Conservation (phyloP, 306 rosid species). For the Oemleria cerasiformis region DNA sequence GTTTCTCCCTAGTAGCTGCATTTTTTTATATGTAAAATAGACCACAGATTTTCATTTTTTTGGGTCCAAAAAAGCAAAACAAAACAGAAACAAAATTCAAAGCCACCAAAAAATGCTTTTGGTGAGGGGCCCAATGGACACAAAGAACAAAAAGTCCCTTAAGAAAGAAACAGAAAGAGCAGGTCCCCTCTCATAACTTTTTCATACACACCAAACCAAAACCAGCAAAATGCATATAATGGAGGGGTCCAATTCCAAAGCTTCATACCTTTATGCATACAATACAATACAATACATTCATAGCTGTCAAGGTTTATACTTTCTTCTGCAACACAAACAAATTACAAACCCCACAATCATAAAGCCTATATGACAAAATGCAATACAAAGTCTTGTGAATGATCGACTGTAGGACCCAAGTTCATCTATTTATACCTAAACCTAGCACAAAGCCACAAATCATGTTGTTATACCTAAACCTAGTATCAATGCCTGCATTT, state of each 20-base stretch:
- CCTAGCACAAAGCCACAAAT: background rate
- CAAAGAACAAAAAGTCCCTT: slow-evolving; percentile 10
- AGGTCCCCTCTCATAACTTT: slow-evolving; percentile 4
- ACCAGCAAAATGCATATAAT: background rate
- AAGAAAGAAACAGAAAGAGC: slow-evolving; percentile 17
- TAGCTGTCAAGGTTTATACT: slow-evolving; percentile 18
- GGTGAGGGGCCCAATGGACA: slow-evolving; percentile 8
- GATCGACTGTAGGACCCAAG: slow-evolving; percentile 19
- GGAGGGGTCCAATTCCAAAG: slow-evolving; percentile 22
- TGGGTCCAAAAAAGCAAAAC: background rate
- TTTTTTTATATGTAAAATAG: background rate
- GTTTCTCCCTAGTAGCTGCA: background rate
- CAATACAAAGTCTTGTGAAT: slow-evolving; percentile 10
- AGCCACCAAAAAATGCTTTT: background rate
- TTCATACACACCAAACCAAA: slow-evolving; percentile 7
- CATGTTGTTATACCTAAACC: background rate
- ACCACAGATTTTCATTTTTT: background rate
- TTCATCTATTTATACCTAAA: slow-evolving; percentile 18
- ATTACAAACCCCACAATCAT: slow-evolving; percentile 15
- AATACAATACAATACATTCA: background rate
- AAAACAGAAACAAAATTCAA: background rate
- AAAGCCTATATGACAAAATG: background rate
- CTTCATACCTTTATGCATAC: background rate
- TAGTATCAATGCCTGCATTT: background rate
- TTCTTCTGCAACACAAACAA: slow-evolving; percentile 20